phyloP scores from a whole-genome alignment of 2,329 filamentous ascomycete species.

The Bipolaris victoriae region DNA sequence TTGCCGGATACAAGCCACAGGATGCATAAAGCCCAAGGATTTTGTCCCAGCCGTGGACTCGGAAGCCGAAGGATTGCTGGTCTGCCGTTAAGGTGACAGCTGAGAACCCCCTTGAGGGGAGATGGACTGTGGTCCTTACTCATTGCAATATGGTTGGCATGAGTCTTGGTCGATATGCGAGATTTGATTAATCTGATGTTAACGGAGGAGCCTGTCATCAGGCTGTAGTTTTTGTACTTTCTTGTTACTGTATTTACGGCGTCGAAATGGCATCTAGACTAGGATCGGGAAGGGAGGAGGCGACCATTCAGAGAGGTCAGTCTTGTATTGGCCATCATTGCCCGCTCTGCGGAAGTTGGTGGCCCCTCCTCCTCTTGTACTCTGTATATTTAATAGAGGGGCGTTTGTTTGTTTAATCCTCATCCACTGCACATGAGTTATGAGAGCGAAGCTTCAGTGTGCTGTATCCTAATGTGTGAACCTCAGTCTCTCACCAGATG shows the following conservation, averaged over 20 bases:
- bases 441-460: neutral
- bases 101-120: slow-evolving; percentile 20
- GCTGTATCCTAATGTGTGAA: neutral
- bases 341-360: slow-evolving; percentile 10
- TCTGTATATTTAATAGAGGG: slow-evolving; percentile 4
- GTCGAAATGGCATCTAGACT: slow-evolving; percentile 10
- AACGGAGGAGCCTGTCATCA: slow-evolving; percentile 11
- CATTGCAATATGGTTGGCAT: slow-evolving; percentile 37
- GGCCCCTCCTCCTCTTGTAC: neutral
- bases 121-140: slow-evolving; percentile 29
- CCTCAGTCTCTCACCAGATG: neutral
- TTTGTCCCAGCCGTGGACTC: slow-evolving; percentile 35
- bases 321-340: slow-evolving; percentile 17
- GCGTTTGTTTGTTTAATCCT: slow-evolving; percentile 1
- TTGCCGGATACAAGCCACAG: slow-evolving; percentile 24
- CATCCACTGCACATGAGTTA: neutral
- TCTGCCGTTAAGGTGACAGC: slow-evolving; percentile 28
- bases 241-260: slow-evolving; percentile 17
- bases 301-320: slow-evolving; percentile 13
- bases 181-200: slow-evolving; percentile 30
- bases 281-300: slow-evolving; percentile 3
- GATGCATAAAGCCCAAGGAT: slow-evolving; percentile 23
- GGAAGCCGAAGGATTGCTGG: slow-evolving; percentile 24
- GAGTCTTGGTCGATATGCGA: slow-evolving; percentile 32
- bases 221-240: slow-evolving; percentile 4